These are phyloP conservation scores for Sesbania bispinosa DNA, from an alignment of 306 rosid species.

Conservation along the genomic window DNA sequence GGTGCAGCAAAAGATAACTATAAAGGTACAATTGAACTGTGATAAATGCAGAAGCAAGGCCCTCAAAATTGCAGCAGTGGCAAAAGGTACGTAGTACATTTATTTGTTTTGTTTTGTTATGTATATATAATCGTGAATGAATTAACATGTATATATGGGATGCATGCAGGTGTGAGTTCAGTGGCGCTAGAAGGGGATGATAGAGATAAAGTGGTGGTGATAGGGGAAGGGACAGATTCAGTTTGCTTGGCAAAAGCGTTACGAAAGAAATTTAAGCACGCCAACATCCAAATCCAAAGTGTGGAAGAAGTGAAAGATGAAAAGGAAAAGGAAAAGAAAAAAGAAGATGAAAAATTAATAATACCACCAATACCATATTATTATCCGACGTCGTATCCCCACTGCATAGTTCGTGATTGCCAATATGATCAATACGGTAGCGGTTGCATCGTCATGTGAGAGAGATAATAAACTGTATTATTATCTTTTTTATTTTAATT, in stretches of 20 bases:
- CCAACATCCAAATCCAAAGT: neutral
- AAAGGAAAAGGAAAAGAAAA: too few species aligned
- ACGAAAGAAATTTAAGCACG: conserved; percentile 19
- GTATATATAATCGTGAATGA: too few species aligned
- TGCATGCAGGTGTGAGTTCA: conserved; percentile 33
- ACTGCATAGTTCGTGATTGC: too few species aligned
- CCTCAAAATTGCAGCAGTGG: conserved; percentile 34
- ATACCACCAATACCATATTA: too few species aligned
- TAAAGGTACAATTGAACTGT: conserved; percentile 17
- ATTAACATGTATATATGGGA: too few species aligned
- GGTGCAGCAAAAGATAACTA: conserved; percentile 35
- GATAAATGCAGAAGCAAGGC: conserved; percentile 36
- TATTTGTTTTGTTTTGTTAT: too few species aligned
- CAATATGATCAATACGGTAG: too few species aligned
- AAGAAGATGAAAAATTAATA: too few species aligned
- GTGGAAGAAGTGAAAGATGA: conserved; percentile 20
- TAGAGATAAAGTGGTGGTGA: conserved; percentile 32
- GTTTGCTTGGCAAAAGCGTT: conserved; percentile 13
- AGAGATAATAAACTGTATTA: too few species aligned
- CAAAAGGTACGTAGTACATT: conserved; percentile 20
- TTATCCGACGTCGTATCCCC: too few species aligned
- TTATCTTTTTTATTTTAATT: too few species aligned
- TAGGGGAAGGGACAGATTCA: conserved; percentile 16
- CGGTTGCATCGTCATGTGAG: too few species aligned
- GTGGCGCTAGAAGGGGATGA: conserved; percentile 35